A percentile compares a stretch with the other conserved stretches of the same genome.
Conservation (phyloP, 768 basidiomycete species). For the Artomyces pyxidatus region DNA sequence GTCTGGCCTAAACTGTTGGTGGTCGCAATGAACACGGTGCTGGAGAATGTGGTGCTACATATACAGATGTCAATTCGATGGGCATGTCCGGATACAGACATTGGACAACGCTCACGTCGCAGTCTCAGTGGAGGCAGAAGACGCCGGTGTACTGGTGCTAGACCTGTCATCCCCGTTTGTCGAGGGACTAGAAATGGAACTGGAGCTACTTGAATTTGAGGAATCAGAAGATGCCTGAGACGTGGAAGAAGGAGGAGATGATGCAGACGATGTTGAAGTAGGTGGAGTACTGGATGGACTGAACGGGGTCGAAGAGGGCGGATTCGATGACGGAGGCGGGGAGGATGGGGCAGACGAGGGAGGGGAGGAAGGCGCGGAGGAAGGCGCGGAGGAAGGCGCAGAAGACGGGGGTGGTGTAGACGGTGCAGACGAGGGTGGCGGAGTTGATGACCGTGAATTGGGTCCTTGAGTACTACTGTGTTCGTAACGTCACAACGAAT, state of each 20-base stretch:
- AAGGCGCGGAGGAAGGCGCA: slow-evolving; percentile 1
- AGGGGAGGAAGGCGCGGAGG: slow-evolving; percentile 4
- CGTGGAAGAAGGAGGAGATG: slow-evolving; percentile 6
- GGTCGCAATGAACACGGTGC: slow-evolving; percentile 47
- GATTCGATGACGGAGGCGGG: not conserved
- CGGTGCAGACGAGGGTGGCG: slow-evolving; percentile 17
- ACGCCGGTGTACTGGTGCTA: slow-evolving; percentile 5
- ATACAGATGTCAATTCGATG: slow-evolving; percentile 7
- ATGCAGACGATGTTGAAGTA: slow-evolving; percentile 15
- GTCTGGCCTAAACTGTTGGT: slow-evolving; percentile 49
- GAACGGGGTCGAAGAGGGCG: slow-evolving; percentile 6
- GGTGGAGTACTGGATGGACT: not conserved
- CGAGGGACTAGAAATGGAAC: no score
- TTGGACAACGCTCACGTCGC: slow-evolving; percentile 20
- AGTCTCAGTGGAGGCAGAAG: slow-evolving; percentile 7
- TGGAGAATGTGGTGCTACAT: slow-evolving; percentile 43
- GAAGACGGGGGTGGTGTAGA: not conserved
- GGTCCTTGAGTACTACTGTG: slow-evolving; percentile 1
- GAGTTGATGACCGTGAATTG: slow-evolving; percentile 5
- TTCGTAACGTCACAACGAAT: no score
- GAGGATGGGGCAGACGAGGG: slow-evolving; percentile 4
- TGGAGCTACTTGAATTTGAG: slow-evolving; percentile 5
- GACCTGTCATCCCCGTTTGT: slow-evolving; percentile 9
- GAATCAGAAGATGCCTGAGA: slow-evolving; percentile 3
- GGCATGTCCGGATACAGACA: slow-evolving; percentile 8